Evolutionary conservation across 140 eudicot species (phyloP), one percentile per base, ranked within the genome.

Genomic region (Cichorium intybus): DNA sequence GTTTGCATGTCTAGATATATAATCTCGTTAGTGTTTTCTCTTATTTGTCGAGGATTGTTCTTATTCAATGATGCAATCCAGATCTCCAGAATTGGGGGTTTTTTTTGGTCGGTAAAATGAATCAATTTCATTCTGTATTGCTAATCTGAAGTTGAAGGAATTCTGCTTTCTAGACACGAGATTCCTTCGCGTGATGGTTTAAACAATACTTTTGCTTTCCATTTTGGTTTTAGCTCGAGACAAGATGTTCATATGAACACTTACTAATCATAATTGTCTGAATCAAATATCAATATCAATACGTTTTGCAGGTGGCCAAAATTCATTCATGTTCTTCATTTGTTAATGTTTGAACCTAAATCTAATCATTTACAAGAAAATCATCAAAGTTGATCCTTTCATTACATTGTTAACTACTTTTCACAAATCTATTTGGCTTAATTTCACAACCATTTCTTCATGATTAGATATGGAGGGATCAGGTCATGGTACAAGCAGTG

Each of bases 401-500:
- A 47, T 47, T 47, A 22, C 18, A 62, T 23, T 64, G 49, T 34
- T 15, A 23, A 21, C 5, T 50, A 17, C 16, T 47, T 43, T 10
- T 63, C n/a, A n/a, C 24, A 62, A n/a, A n/a, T n/a, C n/a, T n/a
- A n/a, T n/a, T n/a, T n/a, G n/a, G n/a, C n/a, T n/a, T n/a, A n/a
- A n/a, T n/a, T n/a, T n/a, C n/a, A 50, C 29, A 61, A 54, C 45
- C 31, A 62, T 47, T 49, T 55, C 56, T 46, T 46, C 73, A 82
- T 81, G 81, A 68, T 69, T 56, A 69, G 71, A 73, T 23, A 88
- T 88, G 96, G 94, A 85, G 67, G 85, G 85, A 55, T 50, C 84
- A 45, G 75, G 96, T 27, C 77, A 79, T 55, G 82, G 87, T 24
- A 75, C 74, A 52, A 79, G 73, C 55, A 74, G 82, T 37, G 81